Conservation (phyloP, 176 grass and related monocot species). For the Cenchrus purpureus region DNA sequence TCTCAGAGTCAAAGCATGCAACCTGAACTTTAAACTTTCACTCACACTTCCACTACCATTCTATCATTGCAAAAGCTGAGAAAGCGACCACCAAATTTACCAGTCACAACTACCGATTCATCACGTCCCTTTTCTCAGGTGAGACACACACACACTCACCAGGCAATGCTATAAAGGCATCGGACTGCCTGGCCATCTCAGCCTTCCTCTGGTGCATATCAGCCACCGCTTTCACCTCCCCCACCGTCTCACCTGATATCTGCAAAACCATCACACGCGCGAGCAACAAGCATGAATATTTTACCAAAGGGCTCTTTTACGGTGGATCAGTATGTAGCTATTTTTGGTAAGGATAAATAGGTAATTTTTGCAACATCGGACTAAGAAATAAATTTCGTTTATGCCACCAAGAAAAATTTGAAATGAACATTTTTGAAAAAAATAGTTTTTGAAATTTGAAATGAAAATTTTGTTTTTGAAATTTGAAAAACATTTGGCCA, state of each 20-base stretch:
- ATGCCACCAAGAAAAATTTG: too few relatives aligned
- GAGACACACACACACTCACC: conserved; percentile 13
- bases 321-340: too few relatives aligned
- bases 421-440: too few relatives aligned
- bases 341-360: too few relatives aligned
- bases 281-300: conserved; percentile 3
- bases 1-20: conserved; percentile 13
- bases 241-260: conserved; percentile 36
- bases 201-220: conserved; percentile 30
- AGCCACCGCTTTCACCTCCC: conserved; percentile 15
- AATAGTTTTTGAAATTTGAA: too few relatives aligned
- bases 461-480: too few relatives aligned
- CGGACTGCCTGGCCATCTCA: conserved; percentile 25
- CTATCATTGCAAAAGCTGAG: conserved; percentile 23
- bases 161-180: conserved; percentile 30
- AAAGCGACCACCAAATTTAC: conserved; percentile 27
- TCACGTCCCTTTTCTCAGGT: conserved; percentile 12
- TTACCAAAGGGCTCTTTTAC: neutral
- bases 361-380: too few relatives aligned
- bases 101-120: conserved; percentile 11
- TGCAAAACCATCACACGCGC: conserved; percentile 13
- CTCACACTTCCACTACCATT: conserved; percentile 16
- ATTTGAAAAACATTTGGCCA: too few relatives aligned
- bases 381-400: too few relatives aligned
- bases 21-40: conserved; percentile 20